Conservation (phyloP, 1,284 basidiomycete species). For the Melampsora americana region DNA sequence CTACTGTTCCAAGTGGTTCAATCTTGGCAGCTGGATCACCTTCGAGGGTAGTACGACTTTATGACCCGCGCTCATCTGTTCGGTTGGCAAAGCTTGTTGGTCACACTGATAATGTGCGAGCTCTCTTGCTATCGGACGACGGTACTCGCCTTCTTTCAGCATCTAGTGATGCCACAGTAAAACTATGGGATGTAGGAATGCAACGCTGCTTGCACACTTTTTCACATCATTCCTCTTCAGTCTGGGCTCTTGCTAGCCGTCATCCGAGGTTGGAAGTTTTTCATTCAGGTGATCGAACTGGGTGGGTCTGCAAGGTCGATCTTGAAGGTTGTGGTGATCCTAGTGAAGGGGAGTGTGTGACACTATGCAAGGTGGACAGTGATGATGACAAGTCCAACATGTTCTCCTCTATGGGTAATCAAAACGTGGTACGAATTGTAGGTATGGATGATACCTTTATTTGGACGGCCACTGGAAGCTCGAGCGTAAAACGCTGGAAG, state of each 20-base stretch:
- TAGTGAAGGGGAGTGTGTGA: slow-evolving; percentile 80
- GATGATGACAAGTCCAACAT: slow-evolving; percentile 46
- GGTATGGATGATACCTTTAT: slow-evolving; percentile 79
- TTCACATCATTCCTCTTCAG: slow-evolving; percentile 87
- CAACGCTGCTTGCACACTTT: slow-evolving; percentile 94
- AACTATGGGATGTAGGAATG: slow-evolving; percentile 81
- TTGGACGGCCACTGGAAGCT: slow-evolving; percentile 84
- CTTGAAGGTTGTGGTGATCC: slow-evolving; percentile 75
- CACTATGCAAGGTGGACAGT: slow-evolving; percentile 68
- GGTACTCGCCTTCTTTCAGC: slow-evolving; percentile 82
- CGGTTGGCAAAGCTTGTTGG: slow-evolving; percentile 76
- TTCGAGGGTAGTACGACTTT: slow-evolving; percentile 80
- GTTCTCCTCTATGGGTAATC: slow-evolving; percentile 56
- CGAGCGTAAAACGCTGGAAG: slow-evolving; percentile 77
- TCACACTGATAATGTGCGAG: slow-evolving; percentile 92
- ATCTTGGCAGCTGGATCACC: slow-evolving; percentile 84
- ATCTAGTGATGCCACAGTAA: slow-evolving; percentile 72
- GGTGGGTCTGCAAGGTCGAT: slow-evolving; percentile 83
- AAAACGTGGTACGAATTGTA: slow-evolving; percentile 80
- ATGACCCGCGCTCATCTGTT: slow-evolving; percentile 75
- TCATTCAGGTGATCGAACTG: slow-evolving; percentile 91
- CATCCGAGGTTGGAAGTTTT: slow-evolving; percentile 87
- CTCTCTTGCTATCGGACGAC: slow-evolving; percentile 82
- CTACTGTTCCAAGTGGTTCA: slow-evolving; percentile 67
- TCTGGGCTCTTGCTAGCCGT: slow-evolving; percentile 85